Conservation (phyloP, 2,329 filamentous ascomycete species). For the Nigrospora sphaerica region DNA sequence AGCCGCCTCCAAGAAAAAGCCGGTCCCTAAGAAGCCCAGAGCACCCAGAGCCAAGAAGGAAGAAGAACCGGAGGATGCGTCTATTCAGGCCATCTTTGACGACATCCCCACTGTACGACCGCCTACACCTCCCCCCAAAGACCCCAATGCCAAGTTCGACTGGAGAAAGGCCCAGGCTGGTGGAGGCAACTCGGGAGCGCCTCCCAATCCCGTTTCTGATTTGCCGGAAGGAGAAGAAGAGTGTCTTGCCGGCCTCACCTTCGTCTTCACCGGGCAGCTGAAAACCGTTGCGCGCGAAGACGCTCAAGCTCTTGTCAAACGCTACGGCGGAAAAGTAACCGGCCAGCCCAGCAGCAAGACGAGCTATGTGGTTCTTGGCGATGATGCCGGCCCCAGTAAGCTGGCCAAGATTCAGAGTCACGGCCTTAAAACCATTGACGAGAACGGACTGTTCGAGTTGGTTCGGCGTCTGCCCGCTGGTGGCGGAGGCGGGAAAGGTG, state of each 20-base stretch:
- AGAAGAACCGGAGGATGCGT: conserved; percentile 58
- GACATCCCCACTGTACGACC: conserved; percentile 77
- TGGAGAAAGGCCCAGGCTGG: conserved; percentile 57
- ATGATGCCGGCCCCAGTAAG: conserved; percentile 90
- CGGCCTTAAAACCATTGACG: conserved; percentile 86
- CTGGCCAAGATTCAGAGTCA: conserved; percentile 75
- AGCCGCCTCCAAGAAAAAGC: conserved; percentile 41
- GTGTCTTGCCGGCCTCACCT: conserved; percentile 80
- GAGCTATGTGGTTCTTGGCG: conserved; percentile 83
- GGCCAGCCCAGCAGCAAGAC: conserved; percentile 85
- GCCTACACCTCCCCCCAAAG: conserved; percentile 73
- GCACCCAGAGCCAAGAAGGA: conserved; percentile 58
- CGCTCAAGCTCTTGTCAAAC: conserved; percentile 78
- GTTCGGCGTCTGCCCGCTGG: conserved; percentile 75
- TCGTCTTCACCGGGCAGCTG: conserved; percentile 91
- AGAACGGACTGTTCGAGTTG: conserved; percentile 83
- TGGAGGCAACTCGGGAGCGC: conserved; percentile 54
- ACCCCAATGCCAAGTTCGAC: conserved; percentile 70
- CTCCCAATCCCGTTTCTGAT: conserved; percentile 59
- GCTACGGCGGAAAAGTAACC: conserved; percentile 88
- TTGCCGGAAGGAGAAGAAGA: conserved; percentile 80
- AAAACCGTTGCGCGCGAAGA: conserved; percentile 77
- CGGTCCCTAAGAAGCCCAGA: conserved; percentile 50
- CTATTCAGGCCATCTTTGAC: conserved; percentile 78
- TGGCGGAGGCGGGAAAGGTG: conserved; percentile 82